Base-by-base conservation (phyloP, 441 rosid species). In the Adansonia gregorii region DNA sequence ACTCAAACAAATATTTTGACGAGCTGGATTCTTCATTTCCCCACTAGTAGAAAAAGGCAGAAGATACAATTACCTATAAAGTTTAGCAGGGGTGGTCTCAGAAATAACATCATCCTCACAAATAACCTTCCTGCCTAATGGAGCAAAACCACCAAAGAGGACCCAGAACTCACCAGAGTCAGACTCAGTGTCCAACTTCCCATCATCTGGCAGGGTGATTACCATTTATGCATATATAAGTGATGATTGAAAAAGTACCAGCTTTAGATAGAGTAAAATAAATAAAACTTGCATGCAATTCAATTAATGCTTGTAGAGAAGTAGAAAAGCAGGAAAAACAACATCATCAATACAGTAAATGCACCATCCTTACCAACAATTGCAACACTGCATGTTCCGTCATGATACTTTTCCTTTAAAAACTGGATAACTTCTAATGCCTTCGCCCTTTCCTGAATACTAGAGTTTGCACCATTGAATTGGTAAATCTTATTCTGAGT, bases 101-200 rank as follows among this genome's bases (percentile, higher is more conserved):
- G 89, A 87, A 64, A 88, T 80, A 78, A 84, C 74, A 43, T 97
- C 99, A 80, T 97, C 98, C 68, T 97, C 99, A 78, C 75, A 79
- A n/a, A 84, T 70, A 83, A 90, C 92, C 79, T 97, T 97, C 89
- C 90, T 94, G 76, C 90, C 97, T 31, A 97, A 92, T 54, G 99
- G 98, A 80, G 99, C 98, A 85, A 97, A 97, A 60, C 99, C 99
- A 83, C 99, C 99, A 82, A 94, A 86, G 66, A 97, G 95, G 78
- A 94, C 99, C 99, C 99, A 94, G 82, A 97, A 97, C 80, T 91
- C 99, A 71, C 99, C 99, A 0, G 98, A 94, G 80, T 97, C 98
- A 49, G 98, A 97, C 83, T 94, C 98, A 39, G 98, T 93, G 83
- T 97, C 99, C 80, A 97, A 85, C 82, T 94, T 97, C 43, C 99